phyloP scores from a whole-genome alignment of 306 rosid species.

The Cicer pinnatifidum region DNA sequence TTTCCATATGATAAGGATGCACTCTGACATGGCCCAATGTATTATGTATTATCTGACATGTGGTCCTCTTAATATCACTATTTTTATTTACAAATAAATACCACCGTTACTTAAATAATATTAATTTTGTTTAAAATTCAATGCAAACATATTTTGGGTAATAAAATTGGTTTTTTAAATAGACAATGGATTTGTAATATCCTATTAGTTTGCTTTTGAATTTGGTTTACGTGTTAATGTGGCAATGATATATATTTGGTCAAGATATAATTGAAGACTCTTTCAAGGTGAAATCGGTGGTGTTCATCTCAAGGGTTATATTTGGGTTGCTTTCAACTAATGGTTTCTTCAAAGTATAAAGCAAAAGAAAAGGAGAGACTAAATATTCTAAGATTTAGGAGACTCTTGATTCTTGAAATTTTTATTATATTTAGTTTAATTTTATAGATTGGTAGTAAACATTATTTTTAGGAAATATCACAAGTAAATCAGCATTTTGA shows the following conservation, averaged over 20 bases:
- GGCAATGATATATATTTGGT: constrained; percentile 2
- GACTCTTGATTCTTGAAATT: background rate
- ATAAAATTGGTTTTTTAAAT: background rate
- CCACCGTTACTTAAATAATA: background rate
- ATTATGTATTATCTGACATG: background rate
- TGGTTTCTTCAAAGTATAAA: constrained; percentile 33
- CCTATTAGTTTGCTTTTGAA: background rate
- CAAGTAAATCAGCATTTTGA: too few species aligned
- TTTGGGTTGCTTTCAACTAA: constrained; percentile 18
- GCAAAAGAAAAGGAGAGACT: background rate
- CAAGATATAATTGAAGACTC: background rate
- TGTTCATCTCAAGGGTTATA: background rate
- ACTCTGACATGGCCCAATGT: constrained; percentile 26
- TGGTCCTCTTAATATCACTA: background rate
- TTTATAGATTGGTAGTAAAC: too few species aligned
- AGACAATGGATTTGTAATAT: background rate
- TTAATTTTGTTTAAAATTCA: too few species aligned
- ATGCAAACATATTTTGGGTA: background rate
- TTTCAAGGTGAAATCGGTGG: background rate
- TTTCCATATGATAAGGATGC: constrained; percentile 2
- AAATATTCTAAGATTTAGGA: constrained; percentile 1
- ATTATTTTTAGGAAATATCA: too few species aligned
- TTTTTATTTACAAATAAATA: background rate
- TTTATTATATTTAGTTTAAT: background rate
- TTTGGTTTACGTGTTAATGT: constrained; percentile 18